Conservation (phyloP, 306 rosid genomes). For the Quercus variabilis region DNA sequence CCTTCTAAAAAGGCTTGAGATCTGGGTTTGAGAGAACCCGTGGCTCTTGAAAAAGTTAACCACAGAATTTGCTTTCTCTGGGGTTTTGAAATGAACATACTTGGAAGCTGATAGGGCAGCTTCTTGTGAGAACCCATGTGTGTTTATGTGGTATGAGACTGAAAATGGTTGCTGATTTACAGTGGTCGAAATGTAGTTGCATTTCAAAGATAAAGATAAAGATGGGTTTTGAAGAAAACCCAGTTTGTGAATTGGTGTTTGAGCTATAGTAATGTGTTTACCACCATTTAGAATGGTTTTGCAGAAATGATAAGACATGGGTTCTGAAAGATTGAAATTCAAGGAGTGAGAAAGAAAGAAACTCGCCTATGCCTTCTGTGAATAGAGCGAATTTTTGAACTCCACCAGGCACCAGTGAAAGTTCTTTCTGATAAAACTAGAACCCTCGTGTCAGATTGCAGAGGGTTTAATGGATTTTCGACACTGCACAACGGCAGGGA, state of each 20-base stretch:
- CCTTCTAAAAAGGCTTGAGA: neutral
- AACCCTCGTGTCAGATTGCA: too few species aligned
- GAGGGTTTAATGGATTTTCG: too few species aligned
- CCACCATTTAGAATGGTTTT: neutral
- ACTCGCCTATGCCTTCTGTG: neutral
- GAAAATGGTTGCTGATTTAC: slow-evolving; percentile 9
- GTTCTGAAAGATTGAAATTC: neutral
- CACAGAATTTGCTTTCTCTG: slow-evolving; percentile 26
- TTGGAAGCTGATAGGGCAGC: slow-evolving; percentile 27
- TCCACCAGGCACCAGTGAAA: too few species aligned
- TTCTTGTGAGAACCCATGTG: slow-evolving; percentile 23
- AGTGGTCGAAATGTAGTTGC: neutral
- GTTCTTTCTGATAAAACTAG: too few species aligned
- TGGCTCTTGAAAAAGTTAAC: slow-evolving; percentile 10
- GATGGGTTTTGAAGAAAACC: neutral
- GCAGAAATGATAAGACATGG: neutral
- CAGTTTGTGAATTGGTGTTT: neutral
- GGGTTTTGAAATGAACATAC: slow-evolving; percentile 4
- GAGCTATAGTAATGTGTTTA: neutral
- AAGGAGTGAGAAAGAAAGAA: too few species aligned
- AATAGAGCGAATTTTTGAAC: too few species aligned
- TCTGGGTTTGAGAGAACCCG: slow-evolving; percentile 21
- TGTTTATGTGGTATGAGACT: slow-evolving; percentile 34
- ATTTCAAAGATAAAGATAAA: neutral
- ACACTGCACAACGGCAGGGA: too few species aligned